A percentile compares a stretch with the other conserved stretches of the same genome.
Evolutionary conservation across 371 early-diverging fungal species (phyloP).

Genomic region (Haplosporangium sp.): DNA sequence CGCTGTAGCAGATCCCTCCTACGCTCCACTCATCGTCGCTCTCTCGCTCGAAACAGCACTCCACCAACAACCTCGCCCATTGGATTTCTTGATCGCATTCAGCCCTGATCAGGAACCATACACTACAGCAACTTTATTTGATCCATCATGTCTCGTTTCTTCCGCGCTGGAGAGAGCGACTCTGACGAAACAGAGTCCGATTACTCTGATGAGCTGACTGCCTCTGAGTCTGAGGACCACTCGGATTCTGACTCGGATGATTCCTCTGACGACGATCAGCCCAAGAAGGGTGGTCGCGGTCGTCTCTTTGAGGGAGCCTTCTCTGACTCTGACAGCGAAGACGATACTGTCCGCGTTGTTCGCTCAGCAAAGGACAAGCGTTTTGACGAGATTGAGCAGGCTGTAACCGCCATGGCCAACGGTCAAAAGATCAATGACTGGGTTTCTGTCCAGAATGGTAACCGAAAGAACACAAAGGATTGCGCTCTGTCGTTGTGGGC

Average conservation of each 20-base stretch:
- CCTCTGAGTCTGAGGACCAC: slow-evolving; percentile 49
- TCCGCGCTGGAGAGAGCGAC: slow-evolving; percentile 61
- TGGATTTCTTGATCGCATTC: slow-evolving; percentile 2
- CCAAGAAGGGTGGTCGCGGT: slow-evolving; percentile 58
- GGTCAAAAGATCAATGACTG: slow-evolving; percentile 92
- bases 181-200: slow-evolving; percentile 58
- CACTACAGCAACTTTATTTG: neutral
- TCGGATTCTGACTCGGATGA: slow-evolving; percentile 46
- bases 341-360: slow-evolving; percentile 80
- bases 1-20: neutral
- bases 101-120: neutral
- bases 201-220: slow-evolving; percentile 49
- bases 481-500: too few species aligned
- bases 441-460: slow-evolving; percentile 85
- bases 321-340: slow-evolving; percentile 74
- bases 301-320: slow-evolving; percentile 59
- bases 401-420: slow-evolving; percentile 76
- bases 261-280: slow-evolving; percentile 56
- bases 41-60: neutral
- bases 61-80: neutral
- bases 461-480: neutral
- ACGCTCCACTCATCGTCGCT: neutral
- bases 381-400: slow-evolving; percentile 72
- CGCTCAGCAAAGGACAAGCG: slow-evolving; percentile 91
- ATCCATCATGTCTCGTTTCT: slow-evolving; percentile 65